Percentiles rank a stretch among this genome's conserved stretches.
phyloP scores from a whole-genome alignment of 805 yeast genomes.

The Huiozyma sinensis region DNA sequence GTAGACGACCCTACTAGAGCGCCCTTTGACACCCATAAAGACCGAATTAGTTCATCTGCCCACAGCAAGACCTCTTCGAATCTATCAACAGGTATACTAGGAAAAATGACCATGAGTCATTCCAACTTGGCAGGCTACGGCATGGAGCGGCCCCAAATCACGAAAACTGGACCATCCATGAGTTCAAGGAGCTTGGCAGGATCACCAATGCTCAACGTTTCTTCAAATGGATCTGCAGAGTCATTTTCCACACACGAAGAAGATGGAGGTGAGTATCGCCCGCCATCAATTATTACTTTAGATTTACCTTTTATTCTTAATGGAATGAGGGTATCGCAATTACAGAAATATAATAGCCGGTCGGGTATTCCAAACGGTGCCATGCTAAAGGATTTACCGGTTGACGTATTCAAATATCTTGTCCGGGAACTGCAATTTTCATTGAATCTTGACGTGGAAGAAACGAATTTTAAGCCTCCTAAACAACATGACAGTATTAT shows the following conservation, averaged over 20 bases:
- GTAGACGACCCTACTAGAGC: not conserved
- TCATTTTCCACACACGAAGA: slow-evolving; percentile 9
- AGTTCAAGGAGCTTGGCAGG: slow-evolving; percentile 11
- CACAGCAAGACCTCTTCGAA: not conserved
- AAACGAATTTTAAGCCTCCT: slow-evolving; percentile 5
- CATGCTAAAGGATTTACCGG: slow-evolving; percentile 22
- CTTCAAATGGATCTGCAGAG: slow-evolving; percentile 7
- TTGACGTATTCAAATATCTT: slow-evolving; percentile 24
- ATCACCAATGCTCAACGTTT: slow-evolving; percentile 4
- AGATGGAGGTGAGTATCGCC: not conserved
- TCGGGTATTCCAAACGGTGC: slow-evolving; percentile 5
- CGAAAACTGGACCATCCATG: slow-evolving; percentile 5
- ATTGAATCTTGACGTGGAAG: slow-evolving; percentile 13
- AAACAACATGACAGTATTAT: slow-evolving; percentile 1
- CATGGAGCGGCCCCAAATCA: slow-evolving; percentile 10
- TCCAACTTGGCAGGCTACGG: slow-evolving; percentile 8
- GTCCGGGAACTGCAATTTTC: slow-evolving; percentile 27
- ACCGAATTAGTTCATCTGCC: not conserved
- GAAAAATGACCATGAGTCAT: slow-evolving; percentile 9
- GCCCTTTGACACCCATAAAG: not conserved
- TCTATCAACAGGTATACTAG: not conserved
- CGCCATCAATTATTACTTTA: slow-evolving; percentile 20
- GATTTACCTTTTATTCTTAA: slow-evolving; percentile 24
- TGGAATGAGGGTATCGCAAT: slow-evolving; percentile 17
- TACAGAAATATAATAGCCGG: slow-evolving; percentile 7